phyloP scores from a whole-genome alignment of 2,329 filamentous ascomycete species.

The Aspergillus unguis region DNA sequence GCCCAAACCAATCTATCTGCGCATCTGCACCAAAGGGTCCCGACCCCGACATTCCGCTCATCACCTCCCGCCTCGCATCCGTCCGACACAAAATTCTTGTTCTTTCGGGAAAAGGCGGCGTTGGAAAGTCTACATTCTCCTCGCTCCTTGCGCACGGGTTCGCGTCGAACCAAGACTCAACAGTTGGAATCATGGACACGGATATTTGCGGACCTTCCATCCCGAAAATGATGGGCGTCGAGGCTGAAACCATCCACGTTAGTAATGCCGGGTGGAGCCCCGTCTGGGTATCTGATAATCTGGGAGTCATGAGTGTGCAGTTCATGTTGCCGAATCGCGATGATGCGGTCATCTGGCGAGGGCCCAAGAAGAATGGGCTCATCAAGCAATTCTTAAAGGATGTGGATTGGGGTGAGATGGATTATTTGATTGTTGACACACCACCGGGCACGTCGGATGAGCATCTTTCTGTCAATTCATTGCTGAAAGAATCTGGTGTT shows the following conservation, averaged over 20 bases:
- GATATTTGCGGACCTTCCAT: constrained; percentile 96
- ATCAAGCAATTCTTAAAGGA: constrained; percentile 99
- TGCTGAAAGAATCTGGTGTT: constrained; percentile 85
- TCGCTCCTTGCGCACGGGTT: constrained; percentile 86
- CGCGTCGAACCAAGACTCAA: constrained; percentile 71
- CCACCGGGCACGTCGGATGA: constrained; percentile 94
- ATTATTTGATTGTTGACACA: constrained; percentile 91
- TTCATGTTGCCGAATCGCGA: constrained; percentile 95
- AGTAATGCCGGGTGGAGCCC: constrained; percentile 87
- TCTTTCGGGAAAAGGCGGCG: constrained; percentile 90
- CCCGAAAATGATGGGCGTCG: constrained; percentile 98
- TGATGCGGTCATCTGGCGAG: constrained; percentile 95
- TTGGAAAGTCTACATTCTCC: constrained; percentile 94
- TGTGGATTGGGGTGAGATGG: constrained; percentile 93
- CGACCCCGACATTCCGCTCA: constrained; percentile 87
- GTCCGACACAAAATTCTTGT: constrained; percentile 92
- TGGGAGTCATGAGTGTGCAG: constrained; percentile 95
- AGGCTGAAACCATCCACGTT: constrained; percentile 88
- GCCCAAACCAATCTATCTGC: constrained; percentile 94
- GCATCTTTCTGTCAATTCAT: constrained; percentile 88
- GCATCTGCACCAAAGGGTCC: constrained; percentile 91
- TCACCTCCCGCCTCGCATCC: constrained; percentile 73
- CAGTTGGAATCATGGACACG: constrained; percentile 94
- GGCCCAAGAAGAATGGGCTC: constrained; percentile 95
- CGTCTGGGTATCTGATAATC: constrained; percentile 91